Percentiles rank a stretch among this genome's conserved stretches.
These are phyloP conservation scores for Edaphochlamys debaryana DNA, from an alignment of 139 green algal species.

Conservation along the genomic window DNA sequence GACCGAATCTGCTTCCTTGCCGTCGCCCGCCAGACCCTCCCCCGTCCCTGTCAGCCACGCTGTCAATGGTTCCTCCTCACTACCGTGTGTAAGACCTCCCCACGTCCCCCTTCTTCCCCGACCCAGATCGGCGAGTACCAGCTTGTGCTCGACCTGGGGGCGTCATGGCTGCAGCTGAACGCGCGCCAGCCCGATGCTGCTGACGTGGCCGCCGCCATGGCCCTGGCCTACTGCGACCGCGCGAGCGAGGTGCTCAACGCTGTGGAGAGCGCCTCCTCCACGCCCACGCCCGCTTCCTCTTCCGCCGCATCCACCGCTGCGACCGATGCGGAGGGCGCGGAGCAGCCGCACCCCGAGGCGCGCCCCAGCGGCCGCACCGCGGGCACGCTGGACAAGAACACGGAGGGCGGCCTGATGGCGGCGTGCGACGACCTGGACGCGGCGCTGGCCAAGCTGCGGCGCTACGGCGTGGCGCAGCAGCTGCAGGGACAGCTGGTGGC, in stretches of 20 bases:
- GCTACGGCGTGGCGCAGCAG: conserved; percentile 41
- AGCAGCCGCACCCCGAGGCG: neutral
- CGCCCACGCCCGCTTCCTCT: no score
- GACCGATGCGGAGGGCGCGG: neutral
- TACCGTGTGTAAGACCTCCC: no score
- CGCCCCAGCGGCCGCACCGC: no score
- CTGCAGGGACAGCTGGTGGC: conserved; percentile 58
- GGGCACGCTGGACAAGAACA: no score
- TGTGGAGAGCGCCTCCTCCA: neutral
- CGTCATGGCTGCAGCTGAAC: conserved; percentile 25
- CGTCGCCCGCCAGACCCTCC: no score
- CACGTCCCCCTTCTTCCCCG: no score
- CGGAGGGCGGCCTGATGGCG: neutral
- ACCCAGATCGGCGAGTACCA: conserved; percentile 49
- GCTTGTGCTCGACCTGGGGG: conserved; percentile 39
- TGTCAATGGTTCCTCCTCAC: no score
- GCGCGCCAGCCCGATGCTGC: conserved; percentile 11
- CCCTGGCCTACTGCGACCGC: conserved; percentile 56
- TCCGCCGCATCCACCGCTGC: neutral
- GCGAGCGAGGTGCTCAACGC: conserved; percentile 43
- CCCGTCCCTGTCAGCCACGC: no score
- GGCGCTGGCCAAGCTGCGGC: conserved; percentile 41
- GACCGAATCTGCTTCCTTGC: no score
- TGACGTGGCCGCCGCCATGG: conserved; percentile 51
- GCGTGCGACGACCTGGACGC: conserved; percentile 55